Conservation (phyloP, 805 yeast genomes). For the Ogataea chonburiensis region DNA sequence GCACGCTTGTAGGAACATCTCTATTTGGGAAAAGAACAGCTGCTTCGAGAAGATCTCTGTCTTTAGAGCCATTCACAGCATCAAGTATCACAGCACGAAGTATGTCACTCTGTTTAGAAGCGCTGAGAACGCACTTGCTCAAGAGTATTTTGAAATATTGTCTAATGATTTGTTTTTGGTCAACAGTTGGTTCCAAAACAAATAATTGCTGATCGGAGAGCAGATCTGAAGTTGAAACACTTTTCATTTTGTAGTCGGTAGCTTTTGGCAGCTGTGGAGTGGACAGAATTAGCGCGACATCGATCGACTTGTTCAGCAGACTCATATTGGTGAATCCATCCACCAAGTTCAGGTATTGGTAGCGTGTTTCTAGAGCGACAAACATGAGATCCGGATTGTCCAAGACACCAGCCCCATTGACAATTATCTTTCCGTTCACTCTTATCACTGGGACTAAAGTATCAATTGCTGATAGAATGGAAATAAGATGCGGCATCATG, state of each 20-base stretch:
- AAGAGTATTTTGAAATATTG: conserved; percentile 51
- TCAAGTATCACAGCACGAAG: conserved; percentile 43
- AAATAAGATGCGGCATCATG: conserved; percentile 44
- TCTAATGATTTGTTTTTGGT: conserved; percentile 38
- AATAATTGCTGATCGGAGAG: conserved; percentile 65
- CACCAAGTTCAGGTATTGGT: conserved; percentile 25
- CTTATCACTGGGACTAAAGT: conserved; percentile 54
- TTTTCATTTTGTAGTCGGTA: conserved; percentile 30
- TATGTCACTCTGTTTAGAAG: conserved; percentile 63
- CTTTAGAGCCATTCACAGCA: conserved; percentile 29
- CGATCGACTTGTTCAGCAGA: conserved; percentile 54
- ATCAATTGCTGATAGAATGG: conserved; percentile 56
- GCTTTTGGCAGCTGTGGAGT: conserved; percentile 37
- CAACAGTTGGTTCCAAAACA: conserved; percentile 38
- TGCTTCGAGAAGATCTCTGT: conserved; percentile 40
- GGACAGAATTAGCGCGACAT: conserved; percentile 48
- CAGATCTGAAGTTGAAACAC: conserved; percentile 62
- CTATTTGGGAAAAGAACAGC: conserved; percentile 69
- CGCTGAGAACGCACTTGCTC: conserved; percentile 50
- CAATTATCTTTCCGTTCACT: conserved; percentile 38
- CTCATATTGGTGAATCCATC: conserved; percentile 46
- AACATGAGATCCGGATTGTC: conserved; percentile 34
- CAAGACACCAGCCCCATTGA: conserved; percentile 35
- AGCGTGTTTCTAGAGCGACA: conserved; percentile 30
- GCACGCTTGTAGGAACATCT: conserved; percentile 50